A percentile compares a stretch with the other conserved stretches of the same genome.
These are phyloP conservation scores for Neonothopanus nambi DNA, from an alignment of 1,284 basidiomycete genomes.

Conservation along the genomic window DNA sequence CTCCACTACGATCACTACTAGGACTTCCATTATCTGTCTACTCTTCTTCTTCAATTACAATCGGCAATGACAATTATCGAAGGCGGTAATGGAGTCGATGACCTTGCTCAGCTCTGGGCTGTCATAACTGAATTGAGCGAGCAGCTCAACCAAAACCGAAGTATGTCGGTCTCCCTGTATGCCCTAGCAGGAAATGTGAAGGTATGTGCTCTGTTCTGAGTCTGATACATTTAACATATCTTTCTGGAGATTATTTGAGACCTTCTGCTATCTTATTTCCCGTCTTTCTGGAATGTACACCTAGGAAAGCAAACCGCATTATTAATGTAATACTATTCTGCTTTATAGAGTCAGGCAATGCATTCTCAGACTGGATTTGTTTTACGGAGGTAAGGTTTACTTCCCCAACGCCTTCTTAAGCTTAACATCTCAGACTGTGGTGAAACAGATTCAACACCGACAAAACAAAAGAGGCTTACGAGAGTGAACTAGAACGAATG, in stretches of 20 bases:
- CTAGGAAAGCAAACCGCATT: no score
- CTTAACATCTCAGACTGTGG: slow-evolving; percentile 1
- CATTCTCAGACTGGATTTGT: slow-evolving; percentile 90
- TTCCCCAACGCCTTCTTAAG: neutral
- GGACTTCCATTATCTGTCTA: no score
- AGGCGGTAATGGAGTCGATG: slow-evolving; percentile 39
- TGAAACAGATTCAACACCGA: slow-evolving; percentile 81
- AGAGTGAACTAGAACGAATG: slow-evolving; percentile 91
- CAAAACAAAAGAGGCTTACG: slow-evolving; percentile 86
- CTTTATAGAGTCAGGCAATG: slow-evolving; percentile 56
- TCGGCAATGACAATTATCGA: slow-evolving; percentile 41
- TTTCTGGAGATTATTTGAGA: no score
- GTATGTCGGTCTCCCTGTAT: slow-evolving; percentile 56
- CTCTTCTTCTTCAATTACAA: neutral
- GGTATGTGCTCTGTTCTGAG: slow-evolving; percentile 42
- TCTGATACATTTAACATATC: neutral
- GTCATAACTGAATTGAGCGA: slow-evolving; percentile 80
- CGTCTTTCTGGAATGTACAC: neutral
- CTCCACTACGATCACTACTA: no score
- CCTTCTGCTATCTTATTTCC: no score
- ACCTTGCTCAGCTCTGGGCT: slow-evolving; percentile 69
- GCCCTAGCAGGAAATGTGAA: slow-evolving; percentile 77
- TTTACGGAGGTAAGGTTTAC: slow-evolving; percentile 64
- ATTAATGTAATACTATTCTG: neutral
- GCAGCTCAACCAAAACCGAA: slow-evolving; percentile 82